Base-by-base conservation (phyloP, 345 rosid genomes). In the Melastoma malabathricum region DNA sequence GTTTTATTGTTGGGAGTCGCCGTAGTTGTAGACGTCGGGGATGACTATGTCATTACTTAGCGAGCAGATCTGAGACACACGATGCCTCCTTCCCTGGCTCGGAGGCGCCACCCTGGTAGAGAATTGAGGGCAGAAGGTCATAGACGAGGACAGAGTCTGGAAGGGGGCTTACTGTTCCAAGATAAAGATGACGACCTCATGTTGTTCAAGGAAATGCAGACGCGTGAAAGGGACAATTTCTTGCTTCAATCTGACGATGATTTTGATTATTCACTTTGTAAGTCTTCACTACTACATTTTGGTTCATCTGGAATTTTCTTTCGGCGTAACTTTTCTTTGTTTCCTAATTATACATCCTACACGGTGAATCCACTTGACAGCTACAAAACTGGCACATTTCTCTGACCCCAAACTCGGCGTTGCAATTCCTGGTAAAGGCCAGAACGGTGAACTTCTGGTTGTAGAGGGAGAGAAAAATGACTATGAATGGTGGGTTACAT, bases 51-150 rank as follows among this genome's bases (percentile, higher is more conserved):
- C 6, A 27, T 27, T 27, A 27, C 31, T 27, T 27, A 27, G 31
- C 6, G 4, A 27, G 31, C 31, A 27, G 31, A 27, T 22, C 62
- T 59, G 55, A 45, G 7, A 7, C 27, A 6, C 15, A 70, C 58
- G 64, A 90, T 90, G 98, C 89, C 96, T 59, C 92, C 95, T 67
- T 86, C 95, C 51, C 85, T 96, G 8, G 84, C 89, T n/a, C 56
- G 79, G 76, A 77, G 79, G 63, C 77, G 64, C 66, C 82, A 92
- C 18, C 95, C 98, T 0, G 74, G 83, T 57, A 79, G 85, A 57
- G 95, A 82, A 63, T 64, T 62, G 29, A 68, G 73, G 57, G 78
- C 61, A 44, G 86, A 77, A 44, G 61, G 65, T 47, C 96, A 90
- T 52, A 84, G 66, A 64, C 69, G 92, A 25, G 94, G 93, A 15